A percentile compares a stretch with the other conserved stretches of the same genome.
phyloP scores from a whole-genome alignment of 139 green algal species.

The Chlamydomonas schloesseri region DNA sequence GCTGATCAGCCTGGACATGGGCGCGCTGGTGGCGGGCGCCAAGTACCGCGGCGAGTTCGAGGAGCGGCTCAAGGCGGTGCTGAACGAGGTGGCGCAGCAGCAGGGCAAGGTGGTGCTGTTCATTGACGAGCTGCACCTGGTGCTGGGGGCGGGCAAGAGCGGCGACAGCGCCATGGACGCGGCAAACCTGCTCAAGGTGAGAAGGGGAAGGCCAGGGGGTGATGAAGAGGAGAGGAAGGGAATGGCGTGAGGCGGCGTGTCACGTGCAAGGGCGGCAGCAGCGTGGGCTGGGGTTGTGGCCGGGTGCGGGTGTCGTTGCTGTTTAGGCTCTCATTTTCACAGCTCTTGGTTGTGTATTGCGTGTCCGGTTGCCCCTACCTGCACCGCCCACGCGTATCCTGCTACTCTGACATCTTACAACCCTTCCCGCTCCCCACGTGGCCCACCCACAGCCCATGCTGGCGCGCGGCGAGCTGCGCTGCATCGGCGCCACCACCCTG shows the following conservation, averaged over 20 bases:
- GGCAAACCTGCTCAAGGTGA: conserved; percentile 93
- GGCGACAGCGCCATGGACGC: conserved; percentile 91
- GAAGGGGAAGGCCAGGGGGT: no score
- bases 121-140: conserved; percentile 72
- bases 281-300: no score
- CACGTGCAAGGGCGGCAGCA: no score
- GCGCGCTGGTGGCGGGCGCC: conserved; percentile 88
- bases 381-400: no score
- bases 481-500: conserved; percentile 95
- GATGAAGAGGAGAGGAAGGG: no score
- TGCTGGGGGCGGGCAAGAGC: conserved; percentile 76
- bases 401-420: no score
- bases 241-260: no score
- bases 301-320: no score
- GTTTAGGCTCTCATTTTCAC: no score
- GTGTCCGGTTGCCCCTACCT: no score
- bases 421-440: no score
- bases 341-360: no score
- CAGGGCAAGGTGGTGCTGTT: conserved; percentile 90
- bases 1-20: conserved; percentile 94
- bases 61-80: conserved; percentile 90
- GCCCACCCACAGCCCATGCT: conserved; percentile 85
- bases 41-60: conserved; percentile 91
- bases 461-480: conserved; percentile 92
- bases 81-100: conserved; percentile 62